Base-by-base conservation (phyloP, 1,284 basidiomycete species). In the Malassezia caprae region DNA sequence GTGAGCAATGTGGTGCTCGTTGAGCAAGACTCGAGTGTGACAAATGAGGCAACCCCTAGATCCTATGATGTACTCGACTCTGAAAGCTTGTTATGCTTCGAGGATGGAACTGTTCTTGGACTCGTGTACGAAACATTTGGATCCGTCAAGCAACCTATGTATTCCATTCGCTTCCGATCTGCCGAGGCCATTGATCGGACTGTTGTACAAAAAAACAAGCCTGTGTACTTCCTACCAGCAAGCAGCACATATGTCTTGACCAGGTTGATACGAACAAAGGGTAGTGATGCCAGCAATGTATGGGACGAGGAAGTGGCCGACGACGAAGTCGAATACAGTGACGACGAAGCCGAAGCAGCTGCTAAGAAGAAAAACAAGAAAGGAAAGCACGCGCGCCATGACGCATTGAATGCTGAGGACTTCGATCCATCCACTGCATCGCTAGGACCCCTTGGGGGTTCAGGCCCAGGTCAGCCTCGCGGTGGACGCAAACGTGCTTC, bases 101-200 rank as follows among this genome's bases (percentile, higher is more conserved):
- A 84, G 21, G 87, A 91, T 71, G 78, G 87, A 52, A 84, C 81
- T 61, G 86, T 90, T 30, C 72, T 90, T 60, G 89, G 89, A 47
- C 83, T 85, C 21, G 88, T 91, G 44, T 87, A 84, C 66, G 89
- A 91, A 76, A 90, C 88, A 0, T 91, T 91, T 75, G 89, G 89
- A 3, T 87, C 89, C 0, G 88, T 90, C 3, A 79, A 80, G 35
- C 83, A 85, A 62, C 89, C 88, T 2, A 76, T 90, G 49, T 91
- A 91, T 68, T 85, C 88, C 66, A 79, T 91, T 56, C 83, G 77
- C 4, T 76, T 77, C 51, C 68, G 75, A 3, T 60, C 73, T 4
- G 60, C 64, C 1, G 52, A 57, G 2, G 35, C 77, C 80, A 62
- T 66, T 41, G 62, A 71, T 40, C 58, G 51, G 4, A 51, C 56